Base-by-base conservation (phyloP, 164 flowering plant genomes). In the Tetrastigma voinierianum region DNA sequence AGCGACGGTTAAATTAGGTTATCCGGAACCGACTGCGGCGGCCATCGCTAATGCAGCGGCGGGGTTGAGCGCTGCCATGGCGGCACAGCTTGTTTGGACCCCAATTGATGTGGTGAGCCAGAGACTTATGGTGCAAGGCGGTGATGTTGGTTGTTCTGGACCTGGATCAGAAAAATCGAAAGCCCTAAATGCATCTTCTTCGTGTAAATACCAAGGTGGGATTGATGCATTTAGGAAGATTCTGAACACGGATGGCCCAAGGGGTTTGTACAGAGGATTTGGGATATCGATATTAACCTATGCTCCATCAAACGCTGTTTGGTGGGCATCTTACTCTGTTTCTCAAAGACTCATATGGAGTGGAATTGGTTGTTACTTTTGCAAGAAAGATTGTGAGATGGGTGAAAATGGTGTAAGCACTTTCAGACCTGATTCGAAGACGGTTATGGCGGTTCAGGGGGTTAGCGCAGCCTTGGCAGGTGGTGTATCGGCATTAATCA, bases 51-150 rank as follows among this genome's bases (percentile, higher is more conserved):
- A 81, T 72, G 88, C 86, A 0, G 80, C 72, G 10, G 88, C 83
- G 0, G 88, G 88, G 11, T 40, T 84, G 51, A 80, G 81, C 20
- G 80, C 88, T 2, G 88, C 88, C 10, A 66, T 82, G 80, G 84
- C 88, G 0, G 86, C 88, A 3, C 88, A 84, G 72, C 79, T 84
- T 48, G 86, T 84, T 4, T 84, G 88, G 88, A 84, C 88, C 12
- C 88, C 88, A 1, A 66, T 84, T 32, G 88, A 84, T 69, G 88
- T 84, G 14, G 81, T 84, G 46, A 84, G 81, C 66, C 88, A 84
- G 49, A 76, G 86, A 43, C 77, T 84, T 7, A 84, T 84, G 88
- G 88, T 84, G 18, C 87, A 84, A 66, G 84, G 81, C 20, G 63
- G 68, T 51, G 7, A 62, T 15, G 40, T 9, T 19, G 47, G 60